Conservation (phyloP, 2,329 filamentous ascomycete genomes). For the Chaetothyriales sp. region DNA sequence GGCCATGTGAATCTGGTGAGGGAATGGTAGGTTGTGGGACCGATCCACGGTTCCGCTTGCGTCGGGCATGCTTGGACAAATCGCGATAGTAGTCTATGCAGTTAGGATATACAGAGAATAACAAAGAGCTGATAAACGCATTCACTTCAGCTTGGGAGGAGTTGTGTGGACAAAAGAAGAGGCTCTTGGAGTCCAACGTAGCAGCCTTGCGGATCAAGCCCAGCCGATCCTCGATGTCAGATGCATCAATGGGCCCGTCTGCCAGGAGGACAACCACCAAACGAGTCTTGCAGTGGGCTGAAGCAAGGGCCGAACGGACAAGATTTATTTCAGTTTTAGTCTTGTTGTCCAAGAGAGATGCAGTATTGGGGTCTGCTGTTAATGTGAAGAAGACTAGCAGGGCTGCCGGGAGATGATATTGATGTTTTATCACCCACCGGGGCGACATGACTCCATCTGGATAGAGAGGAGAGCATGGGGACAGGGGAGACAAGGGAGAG, state of each 20-base stretch:
- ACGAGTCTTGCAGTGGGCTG: slow-evolving; percentile 54
- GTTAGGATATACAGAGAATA: slow-evolving; percentile 56
- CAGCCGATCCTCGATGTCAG: slow-evolving; percentile 59
- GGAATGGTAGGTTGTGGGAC: slow-evolving; percentile 69
- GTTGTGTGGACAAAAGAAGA: slow-evolving; percentile 69
- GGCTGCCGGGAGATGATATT: slow-evolving; percentile 64
- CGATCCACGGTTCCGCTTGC: slow-evolving; percentile 68
- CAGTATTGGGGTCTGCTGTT: slow-evolving; percentile 54
- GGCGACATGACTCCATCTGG: slow-evolving; percentile 77
- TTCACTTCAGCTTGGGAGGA: slow-evolving; percentile 56
- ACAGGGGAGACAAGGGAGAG: slow-evolving; percentile 81
- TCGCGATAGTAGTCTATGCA: slow-evolving; percentile 87
- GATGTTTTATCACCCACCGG: slow-evolving; percentile 78
- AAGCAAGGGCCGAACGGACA: slow-evolving; percentile 49
- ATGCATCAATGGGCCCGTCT: slow-evolving; percentile 47
- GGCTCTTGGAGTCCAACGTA: slow-evolving; percentile 64
- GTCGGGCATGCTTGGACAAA: slow-evolving; percentile 75
- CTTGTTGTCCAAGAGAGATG: slow-evolving; percentile 69
- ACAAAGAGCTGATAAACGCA: slow-evolving; percentile 56
- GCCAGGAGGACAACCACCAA: slow-evolving; percentile 65
- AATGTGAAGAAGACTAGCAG: slow-evolving; percentile 71
- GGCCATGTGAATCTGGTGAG: slow-evolving; percentile 69
- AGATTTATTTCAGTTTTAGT: slow-evolving; percentile 75
- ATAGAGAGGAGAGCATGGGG: slow-evolving; percentile 65
- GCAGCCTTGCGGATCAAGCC: slow-evolving; percentile 65